Base-by-base conservation (phyloP, 352 stramenopile genomes). In the Blastocystis sp. region DNA sequence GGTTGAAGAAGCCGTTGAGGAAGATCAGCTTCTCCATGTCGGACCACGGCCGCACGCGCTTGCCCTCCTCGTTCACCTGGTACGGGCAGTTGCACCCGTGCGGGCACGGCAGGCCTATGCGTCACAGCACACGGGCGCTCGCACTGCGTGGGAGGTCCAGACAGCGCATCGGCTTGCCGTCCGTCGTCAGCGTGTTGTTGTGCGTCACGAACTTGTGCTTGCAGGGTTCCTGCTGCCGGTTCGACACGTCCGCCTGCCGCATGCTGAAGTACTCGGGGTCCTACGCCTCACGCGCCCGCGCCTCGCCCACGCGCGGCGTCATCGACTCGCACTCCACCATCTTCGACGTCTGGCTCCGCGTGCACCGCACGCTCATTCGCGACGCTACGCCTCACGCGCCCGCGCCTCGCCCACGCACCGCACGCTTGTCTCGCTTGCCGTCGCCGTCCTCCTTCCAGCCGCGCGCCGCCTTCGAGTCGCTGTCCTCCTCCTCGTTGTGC, bases 21-120 rank as follows among this genome's bases (percentile, higher is more conserved):
- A 81, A 81, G 56, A 81, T 81, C 21, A 81, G 66, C 45, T 81
- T 81, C 59, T 81, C 71, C 71, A 81, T 81, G 60, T 81, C 71
- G 53, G 40, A 66, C 71, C 71, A 81, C 48, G 71, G 71, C 17
- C 71, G 71, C 17, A n/a, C n/a, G 23, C 53, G 53, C n/a, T 81
- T 81, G 17, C 71, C 52, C 53, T 52, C 40, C n/a, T 81, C 71
- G 40, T 65, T 65, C 38, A 81, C 43, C 23, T 64, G n/a, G 28
- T 53, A 60, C 38, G 71, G 71, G 66, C 71, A 81, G 52, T 81
- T 81, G 53, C 71, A 81, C 28, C 28, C 28, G 53, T 64, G 7
- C 28, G 43, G 7, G 45, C 71, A 81, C 17, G 71, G 43, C 5
- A 81, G 17, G n/a, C 38, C 71, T 81, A 53, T 48, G 1, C 19